Base-by-base conservation (phyloP, 495 filamentous ascomycete genomes). In the Podospora bellae-mahoneyi region DNA sequence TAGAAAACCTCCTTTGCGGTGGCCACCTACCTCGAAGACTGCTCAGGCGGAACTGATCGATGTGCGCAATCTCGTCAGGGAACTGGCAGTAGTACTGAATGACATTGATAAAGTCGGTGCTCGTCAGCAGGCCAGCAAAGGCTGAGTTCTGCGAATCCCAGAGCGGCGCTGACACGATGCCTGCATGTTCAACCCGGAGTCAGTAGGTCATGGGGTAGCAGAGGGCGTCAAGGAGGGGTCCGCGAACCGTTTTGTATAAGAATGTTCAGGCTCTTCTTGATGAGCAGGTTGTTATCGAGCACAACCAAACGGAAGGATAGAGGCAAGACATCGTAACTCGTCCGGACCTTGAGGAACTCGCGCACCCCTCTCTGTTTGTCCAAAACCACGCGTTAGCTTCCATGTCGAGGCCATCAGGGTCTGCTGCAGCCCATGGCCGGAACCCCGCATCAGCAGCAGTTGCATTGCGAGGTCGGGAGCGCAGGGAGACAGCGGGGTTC, bases 41-140 rank as follows among this genome's bases (percentile, higher is more conserved):
- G 81, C 92, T 93, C 62, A 99, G 82, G 44, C 92, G 91, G 79
- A 99, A 98, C 75, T 97, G 90, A 74, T 98, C 95, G 74, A 98
- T 90, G 74, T 93, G 86, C 66, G 89, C 87, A 64, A 99, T 84
- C 15, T 92, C 89, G 58, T 94, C 92, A 18, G 96, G 96, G 73
- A 94, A 96, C 80, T 98, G 94, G 88, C 95, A 98, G 82, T 98
- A 98, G 78, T 98, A 99, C 80, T 98, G 96, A 64, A 99, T 96
- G 65, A 99, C 90, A 77, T 99, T 99, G 83, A 99, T 91, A 78
- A 95, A 99, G 78, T 99, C 95, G 69, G 92, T 95, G 60, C 92
- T 96, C 23, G 95, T 98, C 74, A 99, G 85, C 27, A 98, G 84
- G 62, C 95, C 95, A 27, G 96, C 95, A 76, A 98, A 99, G 26